A percentile compares a stretch with the other conserved stretches of the same genome.
Evolutionary conservation across 1,139 yeast species (phyloP).

Genomic region (Lodderomyces jiufengensis): DNA sequence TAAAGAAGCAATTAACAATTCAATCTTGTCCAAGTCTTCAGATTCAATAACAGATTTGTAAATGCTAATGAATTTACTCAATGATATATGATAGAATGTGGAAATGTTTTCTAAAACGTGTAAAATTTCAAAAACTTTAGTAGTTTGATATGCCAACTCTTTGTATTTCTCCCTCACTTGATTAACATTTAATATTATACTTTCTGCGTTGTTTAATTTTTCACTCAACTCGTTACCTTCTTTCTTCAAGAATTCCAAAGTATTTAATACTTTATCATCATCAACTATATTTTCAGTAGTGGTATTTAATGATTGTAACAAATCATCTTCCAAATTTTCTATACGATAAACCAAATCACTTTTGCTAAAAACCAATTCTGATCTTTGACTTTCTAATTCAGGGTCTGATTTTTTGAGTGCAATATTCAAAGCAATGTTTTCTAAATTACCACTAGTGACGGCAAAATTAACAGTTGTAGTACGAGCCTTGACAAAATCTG

Average conservation of each 20-base stretch:
- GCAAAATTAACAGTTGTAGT: constrained; percentile 68
- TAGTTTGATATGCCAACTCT: constrained; percentile 54
- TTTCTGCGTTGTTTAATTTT: constrained; percentile 53
- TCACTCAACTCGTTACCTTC: constrained; percentile 55
- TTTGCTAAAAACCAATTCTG: constrained; percentile 50
- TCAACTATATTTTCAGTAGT: constrained; percentile 66
- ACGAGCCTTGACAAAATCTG: constrained; percentile 59
- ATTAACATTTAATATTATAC: constrained; percentile 53
- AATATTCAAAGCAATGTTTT: constrained; percentile 57
- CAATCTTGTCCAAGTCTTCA: neutral
- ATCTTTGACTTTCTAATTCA: constrained; percentile 59
- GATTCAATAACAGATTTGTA: constrained; percentile 27
- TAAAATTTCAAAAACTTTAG: constrained; percentile 48
- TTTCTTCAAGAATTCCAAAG: constrained; percentile 61
- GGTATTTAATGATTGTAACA: constrained; percentile 56
- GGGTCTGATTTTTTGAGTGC: constrained; percentile 59
- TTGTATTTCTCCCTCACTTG: constrained; percentile 43
- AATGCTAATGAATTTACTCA: constrained; percentile 47
- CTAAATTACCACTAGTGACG: constrained; percentile 63
- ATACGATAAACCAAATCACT: constrained; percentile 58
- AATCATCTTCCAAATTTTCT: constrained; percentile 54
- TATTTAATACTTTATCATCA: constrained; percentile 54
- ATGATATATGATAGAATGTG: constrained; percentile 56
- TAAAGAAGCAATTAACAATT: constrained; percentile 31
- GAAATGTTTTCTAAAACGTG: constrained; percentile 43